Evolutionary conservation across 768 basidiomycete species (phyloP).

Genomic region (Cyclocybe cylindracea): DNA sequence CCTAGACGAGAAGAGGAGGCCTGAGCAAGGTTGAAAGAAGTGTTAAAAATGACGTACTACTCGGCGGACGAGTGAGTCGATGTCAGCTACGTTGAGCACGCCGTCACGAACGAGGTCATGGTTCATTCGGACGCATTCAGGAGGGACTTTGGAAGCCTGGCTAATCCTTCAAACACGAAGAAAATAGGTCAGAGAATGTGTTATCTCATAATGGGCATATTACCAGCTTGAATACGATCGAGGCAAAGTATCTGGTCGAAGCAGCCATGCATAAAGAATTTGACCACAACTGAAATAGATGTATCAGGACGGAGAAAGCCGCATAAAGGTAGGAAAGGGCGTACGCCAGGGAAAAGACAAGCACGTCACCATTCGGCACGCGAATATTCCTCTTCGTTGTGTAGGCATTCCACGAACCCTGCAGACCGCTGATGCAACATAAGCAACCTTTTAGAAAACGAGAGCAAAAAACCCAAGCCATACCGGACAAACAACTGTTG

Average conservation of each 20-base stretch:
- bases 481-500: constrained; percentile 91
- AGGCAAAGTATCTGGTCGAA: constrained; percentile 85
- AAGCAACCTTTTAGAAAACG: neutral
- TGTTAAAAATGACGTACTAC: constrained; percentile 35
- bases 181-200: neutral
- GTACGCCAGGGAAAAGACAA: constrained; percentile 79
- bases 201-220: neutral
- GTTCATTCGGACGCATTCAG: constrained; percentile 62
- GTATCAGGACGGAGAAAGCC: neutral
- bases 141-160: constrained; percentile 64
- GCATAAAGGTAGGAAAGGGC: constrained; percentile 15
- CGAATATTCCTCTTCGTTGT: constrained; percentile 64
- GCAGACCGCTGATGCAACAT: constrained; percentile 64
- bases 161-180: constrained; percentile 54
- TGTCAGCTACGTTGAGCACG: constrained; percentile 50
- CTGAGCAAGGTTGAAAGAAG: neutral
- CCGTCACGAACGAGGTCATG: constrained; percentile 58
- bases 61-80: constrained; percentile 55
- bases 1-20: constrained; percentile 29
- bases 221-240: constrained; percentile 76
- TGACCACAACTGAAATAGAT: constrained; percentile 64
- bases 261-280: constrained; percentile 78
- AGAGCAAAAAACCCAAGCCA: constrained; percentile 21
- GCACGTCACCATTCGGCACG: constrained; percentile 81
- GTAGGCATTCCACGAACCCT: constrained; percentile 85